Evolutionary conservation across 2,329 filamentous ascomycete species (phyloP).

Genomic region (Daldinia sp.): DNA sequence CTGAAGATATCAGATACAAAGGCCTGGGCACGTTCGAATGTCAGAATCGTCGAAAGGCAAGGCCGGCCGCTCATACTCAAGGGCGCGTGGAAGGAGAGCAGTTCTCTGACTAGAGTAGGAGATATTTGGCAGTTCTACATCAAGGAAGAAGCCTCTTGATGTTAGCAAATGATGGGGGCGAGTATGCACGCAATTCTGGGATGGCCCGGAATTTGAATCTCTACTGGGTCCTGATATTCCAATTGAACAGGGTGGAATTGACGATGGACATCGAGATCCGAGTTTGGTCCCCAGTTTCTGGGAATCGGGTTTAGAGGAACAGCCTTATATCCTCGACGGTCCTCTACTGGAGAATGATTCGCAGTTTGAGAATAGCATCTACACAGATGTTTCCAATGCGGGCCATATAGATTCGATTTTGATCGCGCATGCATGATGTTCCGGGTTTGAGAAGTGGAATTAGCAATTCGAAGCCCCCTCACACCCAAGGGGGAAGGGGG

Average conservation of each 20-base stretch:
- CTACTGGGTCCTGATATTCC: constrained; percentile 69
- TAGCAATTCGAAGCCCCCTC: too few species aligned
- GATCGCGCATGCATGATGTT: too few species aligned
- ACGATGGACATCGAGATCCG: constrained; percentile 66
- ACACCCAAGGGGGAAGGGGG: too few species aligned
- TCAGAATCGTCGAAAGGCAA: background rate
- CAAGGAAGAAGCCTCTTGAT: background rate
- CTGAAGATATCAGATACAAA: too few species aligned
- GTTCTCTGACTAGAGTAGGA: too few species aligned
- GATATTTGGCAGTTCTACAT: too few species aligned
- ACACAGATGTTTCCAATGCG: constrained; percentile 56
- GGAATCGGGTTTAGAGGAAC: constrained; percentile 55
- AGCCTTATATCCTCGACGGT: constrained; percentile 57
- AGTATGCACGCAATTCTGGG: constrained; percentile 90
- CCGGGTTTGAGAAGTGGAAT: too few species aligned
- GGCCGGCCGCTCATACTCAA: background rate
- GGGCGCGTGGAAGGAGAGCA: background rate
- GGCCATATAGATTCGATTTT: constrained; percentile 59
- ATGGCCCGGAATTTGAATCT: constrained; percentile 71
- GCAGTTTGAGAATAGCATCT: constrained; percentile 52
- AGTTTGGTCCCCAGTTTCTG: constrained; percentile 63
- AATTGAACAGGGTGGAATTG: constrained; percentile 80
- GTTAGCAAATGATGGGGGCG: constrained; percentile 73
- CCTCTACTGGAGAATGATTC: constrained; percentile 42
- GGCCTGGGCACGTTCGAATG: too few species aligned